phyloP scores from a whole-genome alignment of 2,329 filamentous ascomycete species.

The Cytospora piceae region DNA sequence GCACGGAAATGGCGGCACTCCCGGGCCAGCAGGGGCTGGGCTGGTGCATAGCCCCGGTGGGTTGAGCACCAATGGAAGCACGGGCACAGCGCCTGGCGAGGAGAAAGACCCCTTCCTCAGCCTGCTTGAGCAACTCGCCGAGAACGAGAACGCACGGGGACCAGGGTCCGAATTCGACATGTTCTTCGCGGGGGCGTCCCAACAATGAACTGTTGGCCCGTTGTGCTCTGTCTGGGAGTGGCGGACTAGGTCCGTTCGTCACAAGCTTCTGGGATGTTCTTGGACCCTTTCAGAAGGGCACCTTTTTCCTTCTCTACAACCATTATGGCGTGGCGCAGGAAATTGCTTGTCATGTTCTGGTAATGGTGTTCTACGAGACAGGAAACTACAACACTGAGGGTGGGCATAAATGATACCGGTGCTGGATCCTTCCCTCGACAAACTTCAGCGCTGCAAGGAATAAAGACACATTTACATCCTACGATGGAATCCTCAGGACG shows the following conservation, averaged over 20 bases:
- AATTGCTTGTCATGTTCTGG: background rate
- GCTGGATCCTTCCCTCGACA: background rate
- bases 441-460: background rate
- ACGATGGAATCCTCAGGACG: background rate
- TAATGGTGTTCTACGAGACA: background rate
- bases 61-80: conserved; percentile 52
- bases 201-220: conserved; percentile 21
- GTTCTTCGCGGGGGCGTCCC: conserved; percentile 55
- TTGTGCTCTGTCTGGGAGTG: background rate
- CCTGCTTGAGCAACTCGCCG: conserved; percentile 78
- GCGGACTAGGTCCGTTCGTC: background rate
- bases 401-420: background rate
- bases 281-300: background rate
- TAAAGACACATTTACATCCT: background rate
- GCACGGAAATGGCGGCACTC: conserved; percentile 45
- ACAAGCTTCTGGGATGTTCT: background rate
- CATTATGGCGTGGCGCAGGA: background rate
- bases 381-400: background rate
- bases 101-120: conserved; percentile 84
- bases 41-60: conserved; percentile 49
- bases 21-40: conserved; percentile 25
- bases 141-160: conserved; percentile 73
- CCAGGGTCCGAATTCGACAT: conserved; percentile 78
- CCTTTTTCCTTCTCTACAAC: background rate
- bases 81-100: conserved; percentile 53